Evolutionary conservation across 1,139 yeast species (phyloP).

Genomic region (Pichia sorboxylosa): DNA sequence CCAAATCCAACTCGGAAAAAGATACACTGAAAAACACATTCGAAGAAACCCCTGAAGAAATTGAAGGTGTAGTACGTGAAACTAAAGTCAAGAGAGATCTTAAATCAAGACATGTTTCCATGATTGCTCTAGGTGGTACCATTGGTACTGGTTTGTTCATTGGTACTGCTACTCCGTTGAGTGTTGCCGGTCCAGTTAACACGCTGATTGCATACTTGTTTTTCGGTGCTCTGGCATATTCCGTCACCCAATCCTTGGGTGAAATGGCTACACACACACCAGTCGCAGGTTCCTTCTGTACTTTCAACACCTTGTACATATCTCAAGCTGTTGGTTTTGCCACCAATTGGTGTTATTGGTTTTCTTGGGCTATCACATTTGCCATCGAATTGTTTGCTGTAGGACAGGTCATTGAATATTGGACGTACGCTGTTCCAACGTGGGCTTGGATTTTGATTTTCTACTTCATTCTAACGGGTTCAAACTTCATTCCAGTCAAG

Average conservation of each 20-base stretch:
- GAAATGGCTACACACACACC: constrained; percentile 76
- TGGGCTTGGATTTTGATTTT: constrained; percentile 72
- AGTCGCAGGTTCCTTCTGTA: constrained; percentile 55
- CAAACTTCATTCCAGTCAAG: constrained; percentile 51
- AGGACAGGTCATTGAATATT: constrained; percentile 61
- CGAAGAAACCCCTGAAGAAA: constrained; percentile 1
- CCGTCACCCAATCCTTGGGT: constrained; percentile 61
- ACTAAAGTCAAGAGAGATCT: constrained; percentile 29
- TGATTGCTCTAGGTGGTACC: constrained; percentile 63
- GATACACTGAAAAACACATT: constrained; percentile 1
- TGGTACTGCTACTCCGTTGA: constrained; percentile 41
- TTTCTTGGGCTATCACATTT: constrained; percentile 76
- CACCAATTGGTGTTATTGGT: constrained; percentile 79
- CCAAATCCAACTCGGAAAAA: constrained; percentile 7
- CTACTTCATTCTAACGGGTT: constrained; percentile 38
- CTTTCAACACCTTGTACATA: constrained; percentile 46
- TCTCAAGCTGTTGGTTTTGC: constrained; percentile 70
- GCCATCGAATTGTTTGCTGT: constrained; percentile 74
- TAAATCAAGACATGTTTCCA: constrained; percentile 50
- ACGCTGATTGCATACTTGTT: constrained; percentile 52
- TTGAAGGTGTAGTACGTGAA: constrained; percentile 12
- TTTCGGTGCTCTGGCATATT: constrained; percentile 54
- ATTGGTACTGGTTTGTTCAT: constrained; percentile 65
- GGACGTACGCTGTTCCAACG: constrained; percentile 64
- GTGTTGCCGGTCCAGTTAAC: constrained; percentile 55